phyloP scores from a whole-genome alignment of 2,329 filamentous ascomycete genomes.

The Colletotrichum cereale region DNA sequence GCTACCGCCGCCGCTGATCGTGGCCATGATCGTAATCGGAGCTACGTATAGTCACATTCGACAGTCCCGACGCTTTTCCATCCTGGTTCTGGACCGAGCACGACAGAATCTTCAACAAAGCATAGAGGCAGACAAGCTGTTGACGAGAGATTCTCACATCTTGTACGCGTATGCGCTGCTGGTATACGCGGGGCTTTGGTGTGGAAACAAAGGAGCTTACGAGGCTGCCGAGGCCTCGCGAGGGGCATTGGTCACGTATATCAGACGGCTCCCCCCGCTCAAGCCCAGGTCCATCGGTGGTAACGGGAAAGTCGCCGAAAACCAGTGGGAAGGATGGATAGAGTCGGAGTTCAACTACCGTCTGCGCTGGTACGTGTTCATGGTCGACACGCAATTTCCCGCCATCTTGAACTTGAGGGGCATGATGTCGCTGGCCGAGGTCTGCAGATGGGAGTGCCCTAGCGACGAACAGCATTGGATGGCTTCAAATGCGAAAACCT shows the following conservation, averaged over 20 bases:
- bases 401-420: constrained; percentile 21
- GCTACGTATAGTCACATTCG: constrained; percentile 23
- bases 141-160: constrained; percentile 1
- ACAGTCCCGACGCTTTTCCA: constrained; percentile 11
- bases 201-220: constrained; percentile 29
- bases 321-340: not conserved
- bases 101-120: constrained; percentile 6
- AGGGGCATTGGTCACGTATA: constrained; percentile 20
- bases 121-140: constrained; percentile 1
- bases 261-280: constrained; percentile 6
- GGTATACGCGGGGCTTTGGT: constrained; percentile 25
- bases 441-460: constrained; percentile 17
- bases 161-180: constrained; percentile 23
- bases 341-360: constrained; percentile 1
- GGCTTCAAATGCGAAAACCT: not conserved
- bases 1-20: constrained; percentile 4
- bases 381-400: constrained; percentile 26
- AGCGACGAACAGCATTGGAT: constrained; percentile 11
- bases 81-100: constrained; percentile 7
- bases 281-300: not conserved
- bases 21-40: constrained; percentile 18
- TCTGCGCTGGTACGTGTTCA: constrained; percentile 29
- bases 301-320: not conserved
- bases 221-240: constrained; percentile 23
- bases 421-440: constrained; percentile 18